Evolutionary conservation across 2,329 filamentous ascomycete species (phyloP).

Genomic region (Clonostachys rosea): DNA sequence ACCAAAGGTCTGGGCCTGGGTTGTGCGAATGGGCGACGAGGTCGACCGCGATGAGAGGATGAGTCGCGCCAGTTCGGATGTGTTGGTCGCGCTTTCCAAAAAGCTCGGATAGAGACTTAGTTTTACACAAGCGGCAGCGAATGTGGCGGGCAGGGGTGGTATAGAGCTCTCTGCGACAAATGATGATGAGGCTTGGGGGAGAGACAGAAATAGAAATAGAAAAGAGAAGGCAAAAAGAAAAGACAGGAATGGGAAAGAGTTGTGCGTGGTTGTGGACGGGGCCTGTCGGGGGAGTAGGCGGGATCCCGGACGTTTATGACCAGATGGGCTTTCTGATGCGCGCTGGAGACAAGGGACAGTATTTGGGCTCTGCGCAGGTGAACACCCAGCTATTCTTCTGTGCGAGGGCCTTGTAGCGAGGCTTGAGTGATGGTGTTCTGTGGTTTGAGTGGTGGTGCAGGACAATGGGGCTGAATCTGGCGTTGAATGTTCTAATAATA

Average conservation of each 20-base stretch:
- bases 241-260: neutral
- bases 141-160: neutral
- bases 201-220: conserved; percentile 1
- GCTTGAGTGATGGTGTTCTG: neutral
- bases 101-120: neutral
- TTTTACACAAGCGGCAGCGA: neutral
- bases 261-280: neutral
- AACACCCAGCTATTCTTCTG: no score
- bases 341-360: neutral
- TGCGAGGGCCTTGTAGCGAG: neutral
- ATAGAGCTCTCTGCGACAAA: neutral
- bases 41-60: neutral
- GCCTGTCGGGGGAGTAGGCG: neutral
- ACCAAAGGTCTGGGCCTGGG: no score
- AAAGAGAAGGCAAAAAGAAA: neutral
- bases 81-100: neutral
- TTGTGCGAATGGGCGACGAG: neutral
- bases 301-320: neutral
- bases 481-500: conserved; percentile 48
- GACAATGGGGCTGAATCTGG: conserved; percentile 43
- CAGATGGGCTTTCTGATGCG: neutral
- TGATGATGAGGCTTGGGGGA: neutral
- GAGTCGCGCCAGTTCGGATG: neutral
- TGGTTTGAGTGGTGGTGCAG: conserved; percentile 13
- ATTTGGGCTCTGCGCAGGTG: no score